phyloP scores from a whole-genome alignment of 352 stramenopile species.

The Pythium dissotocum region DNA sequence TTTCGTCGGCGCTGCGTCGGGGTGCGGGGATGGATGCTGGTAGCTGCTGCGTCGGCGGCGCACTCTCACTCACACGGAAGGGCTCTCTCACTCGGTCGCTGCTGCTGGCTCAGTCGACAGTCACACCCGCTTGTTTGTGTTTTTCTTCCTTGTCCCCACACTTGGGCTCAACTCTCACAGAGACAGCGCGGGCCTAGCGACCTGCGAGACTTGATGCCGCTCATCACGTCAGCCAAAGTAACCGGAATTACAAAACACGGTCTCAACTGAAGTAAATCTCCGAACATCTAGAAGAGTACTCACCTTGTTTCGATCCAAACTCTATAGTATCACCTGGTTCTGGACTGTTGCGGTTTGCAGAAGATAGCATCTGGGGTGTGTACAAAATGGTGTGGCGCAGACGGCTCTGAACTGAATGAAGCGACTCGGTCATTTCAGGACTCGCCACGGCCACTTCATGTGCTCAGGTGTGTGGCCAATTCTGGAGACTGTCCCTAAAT shows the following conservation, averaged over 20 bases:
- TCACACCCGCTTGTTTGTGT: slow-evolving; percentile 24
- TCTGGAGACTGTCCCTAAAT: slow-evolving; percentile 1
- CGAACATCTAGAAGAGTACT: background rate
- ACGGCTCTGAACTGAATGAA: slow-evolving; percentile 22
- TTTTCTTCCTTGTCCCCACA: slow-evolving; percentile 40
- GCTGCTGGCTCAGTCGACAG: slow-evolving; percentile 11
- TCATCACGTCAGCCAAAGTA: slow-evolving; percentile 9
- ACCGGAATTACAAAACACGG: slow-evolving; percentile 20
- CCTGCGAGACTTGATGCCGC: slow-evolving; percentile 28
- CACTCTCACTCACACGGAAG: slow-evolving; percentile 1
- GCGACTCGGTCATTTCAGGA: slow-evolving; percentile 2
- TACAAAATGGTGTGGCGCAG: slow-evolving; percentile 26
- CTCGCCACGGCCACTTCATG: background rate
- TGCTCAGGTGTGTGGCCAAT: background rate
- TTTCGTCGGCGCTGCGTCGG: background rate
- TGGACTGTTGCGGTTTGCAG: background rate
- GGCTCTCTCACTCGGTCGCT: background rate
- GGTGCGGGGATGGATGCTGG: background rate
- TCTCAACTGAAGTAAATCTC: background rate
- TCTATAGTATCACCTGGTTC: background rate
- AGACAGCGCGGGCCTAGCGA: slow-evolving; percentile 29
- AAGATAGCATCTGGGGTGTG: slow-evolving; percentile 31
- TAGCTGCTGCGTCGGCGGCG: background rate
- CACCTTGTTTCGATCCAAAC: slow-evolving; percentile 6
- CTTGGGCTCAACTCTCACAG: slow-evolving; percentile 26